These are phyloP conservation scores for Zygoascus hellenicus DNA, from an alignment of 1,139 yeast species.

Conservation along the genomic window DNA sequence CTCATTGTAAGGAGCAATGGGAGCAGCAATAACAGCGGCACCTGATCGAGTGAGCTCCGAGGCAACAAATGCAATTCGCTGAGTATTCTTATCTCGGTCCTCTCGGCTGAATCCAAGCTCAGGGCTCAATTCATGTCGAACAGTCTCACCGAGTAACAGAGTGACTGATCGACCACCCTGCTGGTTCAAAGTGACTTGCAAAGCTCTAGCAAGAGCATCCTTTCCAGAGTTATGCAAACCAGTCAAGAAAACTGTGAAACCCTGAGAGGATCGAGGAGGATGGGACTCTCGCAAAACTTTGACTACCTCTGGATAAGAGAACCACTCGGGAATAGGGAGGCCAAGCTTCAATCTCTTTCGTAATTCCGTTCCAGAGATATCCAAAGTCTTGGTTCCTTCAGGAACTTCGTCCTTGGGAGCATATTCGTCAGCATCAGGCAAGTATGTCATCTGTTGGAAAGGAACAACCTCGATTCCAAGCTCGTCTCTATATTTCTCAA, in stretches of 20 bases:
- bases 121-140: constrained; percentile 40
- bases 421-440: constrained; percentile 92
- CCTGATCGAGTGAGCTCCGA: constrained; percentile 87
- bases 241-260: constrained; percentile 65
- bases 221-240: constrained; percentile 54
- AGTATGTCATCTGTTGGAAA: constrained; percentile 92
- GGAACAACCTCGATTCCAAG: constrained; percentile 88
- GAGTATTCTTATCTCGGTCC: constrained; percentile 39
- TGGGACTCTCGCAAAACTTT: constrained; percentile 83
- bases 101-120: constrained; percentile 40
- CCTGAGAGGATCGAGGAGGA: constrained; percentile 88
- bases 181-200: constrained; percentile 87
- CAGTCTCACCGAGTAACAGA: constrained; percentile 49
- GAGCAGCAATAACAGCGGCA: constrained; percentile 75
- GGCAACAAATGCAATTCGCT: constrained; percentile 54
- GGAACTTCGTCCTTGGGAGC: constrained; percentile 93
- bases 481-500: constrained; percentile 68
- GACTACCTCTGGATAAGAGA: constrained; percentile 95
- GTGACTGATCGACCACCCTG: constrained; percentile 84
- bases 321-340: constrained; percentile 89
- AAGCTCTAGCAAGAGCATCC: constrained; percentile 71
- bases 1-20: constrained; percentile 43
- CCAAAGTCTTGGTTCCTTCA: constrained; percentile 71
- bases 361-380: constrained; percentile 92
- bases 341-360: constrained; percentile 86